Evolutionary conservation across 1,284 basidiomycete genomes (phyloP).

Genomic region (Pterula multifida): DNA sequence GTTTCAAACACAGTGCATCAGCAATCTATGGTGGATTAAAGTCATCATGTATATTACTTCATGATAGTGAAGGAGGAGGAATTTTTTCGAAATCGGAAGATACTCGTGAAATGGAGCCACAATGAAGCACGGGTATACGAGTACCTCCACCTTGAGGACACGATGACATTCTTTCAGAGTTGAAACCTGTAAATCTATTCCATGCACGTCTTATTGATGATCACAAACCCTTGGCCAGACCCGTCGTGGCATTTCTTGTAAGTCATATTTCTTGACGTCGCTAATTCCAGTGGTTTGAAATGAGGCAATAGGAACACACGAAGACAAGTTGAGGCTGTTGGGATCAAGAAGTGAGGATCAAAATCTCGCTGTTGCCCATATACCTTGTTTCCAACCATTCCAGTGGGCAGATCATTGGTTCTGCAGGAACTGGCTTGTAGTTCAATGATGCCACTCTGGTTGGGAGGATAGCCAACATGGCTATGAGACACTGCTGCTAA

Average conservation of each 20-base stretch:
- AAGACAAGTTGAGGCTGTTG: slow-evolving; percentile 34
- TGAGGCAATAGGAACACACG: slow-evolving; percentile 23
- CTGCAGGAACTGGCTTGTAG: slow-evolving; percentile 35
- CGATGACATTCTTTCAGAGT: slow-evolving; percentile 50
- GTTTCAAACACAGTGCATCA: too few relatives aligned
- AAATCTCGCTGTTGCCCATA: slow-evolving; percentile 46
- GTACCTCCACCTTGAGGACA: slow-evolving; percentile 56
- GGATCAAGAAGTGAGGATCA: too few relatives aligned
- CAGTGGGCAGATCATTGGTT: slow-evolving; percentile 39
- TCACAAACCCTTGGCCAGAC: slow-evolving; percentile 55
- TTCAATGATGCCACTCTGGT: slow-evolving; percentile 39
- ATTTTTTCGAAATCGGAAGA: too few relatives aligned
- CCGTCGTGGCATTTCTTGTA: slow-evolving; percentile 46
- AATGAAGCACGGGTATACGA: slow-evolving; percentile 56
- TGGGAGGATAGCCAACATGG: slow-evolving; percentile 43
- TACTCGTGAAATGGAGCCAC: slow-evolving; percentile 54
- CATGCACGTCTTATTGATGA: slow-evolving; percentile 71
- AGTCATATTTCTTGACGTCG: slow-evolving; percentile 58
- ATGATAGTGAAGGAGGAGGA: too few relatives aligned
- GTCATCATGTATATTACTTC: too few relatives aligned
- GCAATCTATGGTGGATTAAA: too few relatives aligned
- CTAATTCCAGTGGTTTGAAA: slow-evolving; percentile 43
- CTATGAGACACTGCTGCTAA: slow-evolving; percentile 62
- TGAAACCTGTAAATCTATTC: slow-evolving; percentile 51
- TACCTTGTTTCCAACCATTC: slow-evolving; percentile 29